Base-by-base conservation (phyloP, 192 early-diverging fungal genomes). In the Linnemannia hyalina region DNA sequence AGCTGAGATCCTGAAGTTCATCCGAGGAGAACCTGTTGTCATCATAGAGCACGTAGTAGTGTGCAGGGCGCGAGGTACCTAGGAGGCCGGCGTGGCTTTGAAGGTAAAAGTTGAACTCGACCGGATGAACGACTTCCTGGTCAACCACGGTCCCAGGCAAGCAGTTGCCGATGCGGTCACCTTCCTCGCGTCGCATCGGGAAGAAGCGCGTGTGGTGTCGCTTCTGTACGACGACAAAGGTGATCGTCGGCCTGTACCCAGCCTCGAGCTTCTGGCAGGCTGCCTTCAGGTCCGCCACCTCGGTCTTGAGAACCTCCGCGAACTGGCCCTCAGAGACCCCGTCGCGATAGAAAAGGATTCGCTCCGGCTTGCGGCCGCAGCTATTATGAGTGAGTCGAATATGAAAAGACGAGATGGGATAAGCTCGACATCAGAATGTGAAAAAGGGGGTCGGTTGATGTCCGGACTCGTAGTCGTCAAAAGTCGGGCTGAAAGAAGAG, bases 201-300 rank as follows among this genome's bases (percentile, higher is more conserved):
- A 97, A 97, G 90, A 99, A 96, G 10, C 95, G 89, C 4, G 96
- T 94, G 65, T 97, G 96, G 84, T 99, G 97, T 20, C 97, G 95
- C 87, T 99, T 98, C 82, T 97, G 96, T 1, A 96, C 95, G 16
- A 96, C 90, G 7, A 97, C 89, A 88, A 94, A 97, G 9, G 97
- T 98, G 44, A 99, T 91, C 23, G 89, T 83, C 1, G 98, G 97
- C 3, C 85, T 82, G 90, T 99, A 98, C 13, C 80, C 85, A 6
- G 85, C 35, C 52, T 97, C 95, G 1, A 98, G 73, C 2, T 87
- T 76, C 83, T 38, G 91, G 88, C 90, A 95, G 44, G 93, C 94
- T 70, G 90, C 75, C 32, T 90, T 82, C 60, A 95, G 80, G 22
- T 92, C 94, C 16, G 92, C 90, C 5, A 97, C 88, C 81, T 99